Base-by-base conservation (phyloP, 2,329 filamentous ascomycete species). In the Xylaria sp. region DNA sequence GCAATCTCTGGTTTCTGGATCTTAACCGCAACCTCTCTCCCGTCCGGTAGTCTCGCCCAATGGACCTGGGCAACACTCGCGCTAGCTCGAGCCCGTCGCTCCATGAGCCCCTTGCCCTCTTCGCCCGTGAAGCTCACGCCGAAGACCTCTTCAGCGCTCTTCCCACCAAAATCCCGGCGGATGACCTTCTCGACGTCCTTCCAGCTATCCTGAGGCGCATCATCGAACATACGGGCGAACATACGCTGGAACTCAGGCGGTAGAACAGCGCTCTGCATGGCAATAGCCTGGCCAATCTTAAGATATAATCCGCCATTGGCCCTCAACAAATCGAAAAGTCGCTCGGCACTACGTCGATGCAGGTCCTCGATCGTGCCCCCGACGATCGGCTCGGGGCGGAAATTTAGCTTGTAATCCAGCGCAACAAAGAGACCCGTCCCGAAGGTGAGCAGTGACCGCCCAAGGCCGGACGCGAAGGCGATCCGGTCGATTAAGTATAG, bases 201-300 rank as follows among this genome's bases (percentile, higher is more conserved):
- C 94, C 94, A 98, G 50, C 87, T 85, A 78, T 97, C 96, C 84
- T 98, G 94, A 45, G 95, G 94, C 70, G 96, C 96, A 82, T 98
- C 95, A 78, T 98, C 96, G 78, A 98, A 99, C 93, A 99, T 98
- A 76, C 92, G 88, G 24, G 91, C 86, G 78, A 99, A 99, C 94
- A 98, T 98, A 76, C 91, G 90, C 83, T 97, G 94, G 75, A 98
- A 98, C 80, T 97, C 94, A 0, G 94, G 93, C 30, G 96, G 96
- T 69, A 99, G 82, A 30, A 98, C 90, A 0, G 95, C 95, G 73
- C 92, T 95, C 84, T 99, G 96, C 96, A 98, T 98, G 14, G 95
- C 96, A 73, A 99, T 95, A 4, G 96, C 96, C 84, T 99, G 96
- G 0, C 96, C 96, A 67, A 99, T 98, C 85, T 99, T 99, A 77